Conservation (phyloP, 108 stramenopile species). For the Nitzschia sp. region DNA sequence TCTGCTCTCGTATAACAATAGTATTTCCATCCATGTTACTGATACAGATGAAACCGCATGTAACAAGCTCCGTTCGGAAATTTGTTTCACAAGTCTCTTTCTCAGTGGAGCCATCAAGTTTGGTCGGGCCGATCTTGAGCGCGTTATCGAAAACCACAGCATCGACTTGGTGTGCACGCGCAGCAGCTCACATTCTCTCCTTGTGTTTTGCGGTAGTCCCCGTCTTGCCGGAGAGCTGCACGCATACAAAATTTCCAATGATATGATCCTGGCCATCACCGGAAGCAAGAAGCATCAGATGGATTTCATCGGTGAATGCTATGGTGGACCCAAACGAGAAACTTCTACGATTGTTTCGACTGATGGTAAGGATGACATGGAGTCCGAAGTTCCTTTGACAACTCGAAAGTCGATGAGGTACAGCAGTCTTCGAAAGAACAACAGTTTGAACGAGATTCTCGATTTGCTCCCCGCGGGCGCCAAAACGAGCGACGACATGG, state of each 20-base stretch:
- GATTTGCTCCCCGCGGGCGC: no score
- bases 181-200: slow-evolving; percentile 22
- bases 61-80: slow-evolving; percentile 20
- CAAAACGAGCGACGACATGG: no score
- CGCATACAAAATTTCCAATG: slow-evolving; percentile 31
- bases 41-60: slow-evolving; percentile 31
- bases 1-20: no score
- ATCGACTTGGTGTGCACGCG: slow-evolving; percentile 25
- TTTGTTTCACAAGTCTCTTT: slow-evolving; percentile 17
- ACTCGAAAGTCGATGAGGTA: neutral
- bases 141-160: slow-evolving; percentile 36
- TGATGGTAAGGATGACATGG: neutral
- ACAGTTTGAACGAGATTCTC: no score
- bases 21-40: slow-evolving; percentile 37
- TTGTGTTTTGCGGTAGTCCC: slow-evolving; percentile 47
- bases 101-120: slow-evolving; percentile 19
- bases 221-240: slow-evolving; percentile 11
- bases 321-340: slow-evolving; percentile 20
- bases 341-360: neutral
- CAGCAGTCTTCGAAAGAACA: no score
- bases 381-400: neutral
- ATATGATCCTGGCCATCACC: slow-evolving; percentile 37
- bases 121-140: slow-evolving; percentile 22
- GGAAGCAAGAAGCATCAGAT: slow-evolving; percentile 40
- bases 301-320: slow-evolving; percentile 45